phyloP scores from a whole-genome alignment of 352 stramenopile genomes.

The Pythium insidiosum region DNA sequence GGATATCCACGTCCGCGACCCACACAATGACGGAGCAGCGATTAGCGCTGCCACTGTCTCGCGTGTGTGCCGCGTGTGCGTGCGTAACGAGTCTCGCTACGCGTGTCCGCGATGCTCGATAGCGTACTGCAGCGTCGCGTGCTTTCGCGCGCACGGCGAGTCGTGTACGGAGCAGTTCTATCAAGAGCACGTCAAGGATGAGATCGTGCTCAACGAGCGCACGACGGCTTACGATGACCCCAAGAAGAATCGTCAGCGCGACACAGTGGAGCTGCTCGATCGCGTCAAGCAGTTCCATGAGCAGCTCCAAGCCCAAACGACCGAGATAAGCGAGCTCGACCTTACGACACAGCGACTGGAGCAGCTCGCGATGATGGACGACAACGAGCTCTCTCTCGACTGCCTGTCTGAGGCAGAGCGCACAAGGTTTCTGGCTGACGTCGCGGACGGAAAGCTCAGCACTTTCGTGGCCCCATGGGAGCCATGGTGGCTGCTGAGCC shows the following conservation, averaged over 20 bases:
- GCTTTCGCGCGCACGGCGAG: slow-evolving; percentile 65
- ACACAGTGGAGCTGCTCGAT: slow-evolving; percentile 35
- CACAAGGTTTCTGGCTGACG: slow-evolving; percentile 47
- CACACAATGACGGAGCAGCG: not conserved
- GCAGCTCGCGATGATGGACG: slow-evolving; percentile 37
- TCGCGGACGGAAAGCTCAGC: slow-evolving; percentile 53
- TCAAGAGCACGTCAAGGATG: slow-evolving; percentile 47
- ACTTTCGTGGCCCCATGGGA: slow-evolving; percentile 58
- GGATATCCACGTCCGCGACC: not conserved
- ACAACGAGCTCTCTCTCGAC: slow-evolving; percentile 46
- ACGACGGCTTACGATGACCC: slow-evolving; percentile 14
- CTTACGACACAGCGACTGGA: slow-evolving; percentile 31
- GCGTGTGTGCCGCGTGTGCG: slow-evolving; percentile 68
- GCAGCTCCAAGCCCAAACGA: too few species aligned
- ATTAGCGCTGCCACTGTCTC: slow-evolving; percentile 1
- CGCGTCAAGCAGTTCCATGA: slow-evolving; percentile 56
- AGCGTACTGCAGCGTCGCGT: slow-evolving; percentile 71
- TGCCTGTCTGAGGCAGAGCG: slow-evolving; percentile 48
- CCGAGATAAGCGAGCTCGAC: slow-evolving; percentile 8
- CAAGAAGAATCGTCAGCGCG: slow-evolving; percentile 19
- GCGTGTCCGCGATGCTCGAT: slow-evolving; percentile 77
- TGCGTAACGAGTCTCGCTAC: slow-evolving; percentile 50
- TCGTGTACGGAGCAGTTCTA: slow-evolving; percentile 78
- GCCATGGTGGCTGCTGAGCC: slow-evolving; percentile 57
- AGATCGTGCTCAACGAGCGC: slow-evolving; percentile 34